Base-by-base conservation (phyloP, 306 rosid species). In the Quercus cerris region DNA sequence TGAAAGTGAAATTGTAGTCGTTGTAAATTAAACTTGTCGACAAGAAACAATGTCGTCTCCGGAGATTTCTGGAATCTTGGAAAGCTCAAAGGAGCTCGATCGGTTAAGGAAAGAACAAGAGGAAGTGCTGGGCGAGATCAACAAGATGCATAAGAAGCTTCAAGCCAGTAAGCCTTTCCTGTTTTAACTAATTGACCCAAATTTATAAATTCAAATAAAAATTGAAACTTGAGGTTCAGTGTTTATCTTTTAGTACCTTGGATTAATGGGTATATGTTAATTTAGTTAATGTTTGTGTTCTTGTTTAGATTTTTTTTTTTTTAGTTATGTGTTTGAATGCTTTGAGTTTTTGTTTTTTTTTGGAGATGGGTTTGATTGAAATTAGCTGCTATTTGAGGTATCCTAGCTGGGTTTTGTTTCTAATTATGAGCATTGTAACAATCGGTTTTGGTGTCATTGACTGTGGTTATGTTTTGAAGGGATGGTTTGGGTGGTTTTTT, bases 71-170 rank as follows among this genome's bases (percentile, higher is more conserved):
- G 88, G 88, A 71, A 91, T 95, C 67, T 78, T 95, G 84, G 97
- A 85, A 25, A 89, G 70, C 77, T 81, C 99, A 44, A 95, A 91
- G 77, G 99, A 93, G 84, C 91, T 95, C 38, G 99, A 95, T 88
- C 97, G 90, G 85, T 77, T 93, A 22, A 82, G 99, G 91, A 93
- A 91, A 85, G 90, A 90, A 6, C 98, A 84, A 52, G 99, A 95
- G 75, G 93, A 88, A 0, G 86, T 95, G 71, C 88, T 95, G n/a
- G 28, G 22, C 19, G 98, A 95, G 70, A 95, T 95, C 80, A 95
- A 95, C 84, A 95, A 91, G 88, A 88, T 95, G 81, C 99, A 95
- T 75, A 95, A 91, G 90, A 95, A 91, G 88, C 98, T 95, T 78
- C 94, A 90, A 63, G 10, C 90, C 2, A 83, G 99, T 95, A 10